These are phyloP conservation scores for Sesbania bispinosa DNA, from an alignment of 306 rosid species.

Conservation along the genomic window DNA sequence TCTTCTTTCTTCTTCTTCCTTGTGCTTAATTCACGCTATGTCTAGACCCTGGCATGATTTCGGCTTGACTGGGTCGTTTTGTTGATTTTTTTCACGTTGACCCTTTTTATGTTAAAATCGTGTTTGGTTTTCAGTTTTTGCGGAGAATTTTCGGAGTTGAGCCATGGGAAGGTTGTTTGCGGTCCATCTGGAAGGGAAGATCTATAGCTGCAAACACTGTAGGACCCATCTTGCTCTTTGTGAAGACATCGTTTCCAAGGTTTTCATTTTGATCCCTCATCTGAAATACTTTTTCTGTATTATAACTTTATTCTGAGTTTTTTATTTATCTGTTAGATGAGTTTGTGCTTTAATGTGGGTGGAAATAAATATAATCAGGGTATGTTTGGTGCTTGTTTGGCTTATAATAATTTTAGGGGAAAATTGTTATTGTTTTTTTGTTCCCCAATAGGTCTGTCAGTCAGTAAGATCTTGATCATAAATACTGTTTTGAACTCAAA, in stretches of 20 bases:
- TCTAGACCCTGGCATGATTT: slow-evolving; percentile 23
- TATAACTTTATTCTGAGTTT: background rate
- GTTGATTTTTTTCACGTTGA: slow-evolving; percentile 27
- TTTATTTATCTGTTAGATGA: background rate
- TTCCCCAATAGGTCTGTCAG: background rate
- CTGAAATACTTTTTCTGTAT: background rate
- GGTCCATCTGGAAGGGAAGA: slow-evolving; percentile 67
- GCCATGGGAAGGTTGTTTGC: slow-evolving; percentile 85
- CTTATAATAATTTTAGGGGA: background rate
- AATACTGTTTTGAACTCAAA: background rate
- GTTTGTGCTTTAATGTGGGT: slow-evolving; percentile 22
- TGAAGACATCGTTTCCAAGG: slow-evolving; percentile 80
- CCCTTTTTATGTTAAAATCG: slow-evolving; percentile 21
- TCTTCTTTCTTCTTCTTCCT: background rate
- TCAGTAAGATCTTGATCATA: background rate
- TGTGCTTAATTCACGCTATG: slow-evolving; percentile 1
- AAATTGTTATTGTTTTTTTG: background rate
- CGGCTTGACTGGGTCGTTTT: background rate
- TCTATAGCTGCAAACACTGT: slow-evolving; percentile 89
- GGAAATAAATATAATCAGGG: background rate
- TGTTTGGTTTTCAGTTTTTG: background rate
- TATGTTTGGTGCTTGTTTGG: background rate
- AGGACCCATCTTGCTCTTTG: slow-evolving; percentile 72
- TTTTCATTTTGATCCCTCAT: slow-evolving; percentile 33
- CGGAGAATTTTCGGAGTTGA: slow-evolving; percentile 4